Conservation (phyloP, 306 rosid species). For the Clitoria ternatea region DNA sequence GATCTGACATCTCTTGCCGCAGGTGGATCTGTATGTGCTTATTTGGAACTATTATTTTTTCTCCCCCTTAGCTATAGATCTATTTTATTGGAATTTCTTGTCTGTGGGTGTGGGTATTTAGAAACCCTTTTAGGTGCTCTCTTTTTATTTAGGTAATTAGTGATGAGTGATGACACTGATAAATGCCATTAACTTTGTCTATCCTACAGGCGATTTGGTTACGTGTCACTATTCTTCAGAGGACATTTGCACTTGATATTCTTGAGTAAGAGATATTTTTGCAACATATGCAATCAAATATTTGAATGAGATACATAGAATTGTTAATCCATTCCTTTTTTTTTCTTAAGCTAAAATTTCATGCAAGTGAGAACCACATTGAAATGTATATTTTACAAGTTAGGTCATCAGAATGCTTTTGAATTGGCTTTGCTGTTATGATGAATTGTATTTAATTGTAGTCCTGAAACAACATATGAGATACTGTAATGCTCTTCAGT, state of each 20-base stretch:
- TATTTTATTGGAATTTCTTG: conserved; percentile 17
- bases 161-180: conserved; percentile 17
- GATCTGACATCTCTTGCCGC: conserved; percentile 99
- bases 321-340: neutral
- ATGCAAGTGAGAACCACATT: neutral
- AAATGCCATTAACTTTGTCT: conserved; percentile 23
- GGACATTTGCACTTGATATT: conserved; percentile 93
- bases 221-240: conserved; percentile 63
- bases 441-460: neutral
- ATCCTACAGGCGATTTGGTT: conserved; percentile 78
- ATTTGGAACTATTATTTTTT: conserved; percentile 40
- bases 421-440: neutral
- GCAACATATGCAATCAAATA: neutral
- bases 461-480: neutral
- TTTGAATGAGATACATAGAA: conserved; percentile 16
- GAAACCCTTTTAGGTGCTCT: conserved; percentile 7
- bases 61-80: conserved; percentile 8
- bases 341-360: conserved; percentile 15
- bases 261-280: conserved; percentile 71
- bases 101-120: conserved; percentile 3
- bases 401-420: conserved; percentile 5
- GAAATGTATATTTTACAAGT: neutral
- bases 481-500: conserved; percentile 21
- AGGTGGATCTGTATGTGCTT: conserved; percentile 99
- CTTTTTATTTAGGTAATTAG: conserved; percentile 13